These are phyloP conservation scores for Xylariaceae sp. DNA, from an alignment of 2,329 filamentous ascomycete species.

Conservation along the genomic window DNA sequence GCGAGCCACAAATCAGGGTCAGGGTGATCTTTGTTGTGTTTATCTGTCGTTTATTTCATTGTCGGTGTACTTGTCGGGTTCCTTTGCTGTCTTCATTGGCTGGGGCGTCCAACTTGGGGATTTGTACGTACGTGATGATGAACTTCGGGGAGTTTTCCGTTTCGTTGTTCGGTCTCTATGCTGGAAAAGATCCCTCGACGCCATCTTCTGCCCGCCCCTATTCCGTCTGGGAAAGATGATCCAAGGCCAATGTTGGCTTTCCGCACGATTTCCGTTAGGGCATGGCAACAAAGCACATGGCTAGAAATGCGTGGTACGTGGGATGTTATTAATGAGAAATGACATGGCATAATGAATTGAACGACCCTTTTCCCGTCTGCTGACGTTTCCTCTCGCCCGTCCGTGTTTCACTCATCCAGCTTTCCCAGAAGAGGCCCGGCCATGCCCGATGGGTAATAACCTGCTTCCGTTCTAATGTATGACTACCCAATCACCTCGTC, in stretches of 20 bases:
- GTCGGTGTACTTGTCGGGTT: constrained; percentile 8
- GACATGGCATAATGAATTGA: constrained; percentile 30
- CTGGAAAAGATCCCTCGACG: constrained; percentile 7
- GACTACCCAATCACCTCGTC: constrained; percentile 3
- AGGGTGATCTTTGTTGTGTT: not conserved
- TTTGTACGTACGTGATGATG: constrained; percentile 18
- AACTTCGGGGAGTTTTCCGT: constrained; percentile 18
- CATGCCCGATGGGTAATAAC: not conserved
- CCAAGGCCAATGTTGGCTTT: constrained; percentile 8
- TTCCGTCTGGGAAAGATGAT: constrained; percentile 10
- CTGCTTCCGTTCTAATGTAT: not conserved
- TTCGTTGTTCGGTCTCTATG: constrained; percentile 12
- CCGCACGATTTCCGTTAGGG: constrained; percentile 9
- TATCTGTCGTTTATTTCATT: constrained; percentile 9
- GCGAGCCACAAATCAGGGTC: constrained; percentile 1
- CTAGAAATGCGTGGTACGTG: constrained; percentile 26
- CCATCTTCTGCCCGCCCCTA: not conserved
- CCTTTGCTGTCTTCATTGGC: constrained; percentile 14
- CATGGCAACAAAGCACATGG: constrained; percentile 9
- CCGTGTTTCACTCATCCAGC: not conserved
- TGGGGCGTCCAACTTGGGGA: constrained; percentile 14
- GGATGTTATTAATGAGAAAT: constrained; percentile 25
- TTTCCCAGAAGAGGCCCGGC: not conserved
- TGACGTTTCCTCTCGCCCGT: not conserved
- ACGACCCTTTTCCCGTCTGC: constrained; percentile 17